Evolutionary conservation across 176 grass and related monocot genomes (phyloP).

Genomic region (Olyra latifolia): DNA sequence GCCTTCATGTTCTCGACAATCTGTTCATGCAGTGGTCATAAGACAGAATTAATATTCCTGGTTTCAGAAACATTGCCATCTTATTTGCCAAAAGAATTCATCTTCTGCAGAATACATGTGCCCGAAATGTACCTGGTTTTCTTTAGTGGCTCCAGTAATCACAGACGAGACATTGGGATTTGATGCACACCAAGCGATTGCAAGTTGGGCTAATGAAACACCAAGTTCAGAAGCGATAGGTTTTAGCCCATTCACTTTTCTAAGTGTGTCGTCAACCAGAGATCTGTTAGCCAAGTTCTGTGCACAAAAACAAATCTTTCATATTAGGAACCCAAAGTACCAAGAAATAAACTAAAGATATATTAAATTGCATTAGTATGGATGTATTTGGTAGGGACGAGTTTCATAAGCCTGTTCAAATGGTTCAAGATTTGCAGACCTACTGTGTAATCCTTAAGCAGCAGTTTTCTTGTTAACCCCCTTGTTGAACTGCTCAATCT

Average conservation of each 20-base stretch:
- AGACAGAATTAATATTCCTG: neutral
- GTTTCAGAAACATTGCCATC: neutral
- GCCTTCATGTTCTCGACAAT: slow-evolving; percentile 97
- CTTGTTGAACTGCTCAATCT: no score
- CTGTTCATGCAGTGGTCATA: slow-evolving; percentile 35
- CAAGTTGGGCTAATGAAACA: slow-evolving; percentile 79
- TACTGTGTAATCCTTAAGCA: no score
- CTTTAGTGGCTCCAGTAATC: slow-evolving; percentile 97
- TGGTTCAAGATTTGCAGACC: neutral
- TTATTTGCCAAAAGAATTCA: neutral
- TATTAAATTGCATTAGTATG: neutral
- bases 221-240: slow-evolving; percentile 80
- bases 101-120: neutral
- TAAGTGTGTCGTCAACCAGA: slow-evolving; percentile 76
- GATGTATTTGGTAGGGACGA: neutral
- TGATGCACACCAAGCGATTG: slow-evolving; percentile 94
- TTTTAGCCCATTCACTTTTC: slow-evolving; percentile 86
- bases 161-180: slow-evolving; percentile 95
- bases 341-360: neutral
- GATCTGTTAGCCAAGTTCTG: slow-evolving; percentile 93
- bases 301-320: neutral
- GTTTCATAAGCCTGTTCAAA: neutral
- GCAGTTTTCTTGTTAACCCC: no score
- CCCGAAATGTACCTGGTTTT: slow-evolving; percentile 72
- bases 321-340: neutral